phyloP scores from a whole-genome alignment of 495 filamentous ascomycete species.

The Stereocaulon alpinum region DNA sequence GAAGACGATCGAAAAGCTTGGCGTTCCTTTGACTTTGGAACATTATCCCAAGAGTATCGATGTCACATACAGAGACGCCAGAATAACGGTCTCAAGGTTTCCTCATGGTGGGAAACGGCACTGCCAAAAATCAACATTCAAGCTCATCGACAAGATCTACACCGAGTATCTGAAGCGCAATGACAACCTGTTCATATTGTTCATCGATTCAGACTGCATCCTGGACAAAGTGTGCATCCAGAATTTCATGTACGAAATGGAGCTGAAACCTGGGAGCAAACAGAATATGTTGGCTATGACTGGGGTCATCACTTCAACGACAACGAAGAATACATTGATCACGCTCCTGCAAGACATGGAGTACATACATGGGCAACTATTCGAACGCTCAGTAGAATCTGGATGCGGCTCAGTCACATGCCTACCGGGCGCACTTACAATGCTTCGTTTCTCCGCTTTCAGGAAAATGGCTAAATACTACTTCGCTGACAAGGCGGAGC shows the following conservation, averaged over 20 bases:
- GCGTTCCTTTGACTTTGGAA: constrained; percentile 66
- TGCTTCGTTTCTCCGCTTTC: constrained; percentile 93
- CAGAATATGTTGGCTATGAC: constrained; percentile 97
- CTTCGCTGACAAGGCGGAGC: constrained; percentile 94
- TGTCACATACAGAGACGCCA: constrained; percentile 66
- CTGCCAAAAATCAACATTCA: constrained; percentile 91
- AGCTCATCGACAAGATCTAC: constrained; percentile 90
- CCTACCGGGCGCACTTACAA: constrained; percentile 87
- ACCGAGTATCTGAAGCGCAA: constrained; percentile 76
- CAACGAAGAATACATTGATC: constrained; percentile 76
- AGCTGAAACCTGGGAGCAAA: constrained; percentile 87
- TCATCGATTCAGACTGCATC: constrained; percentile 98
- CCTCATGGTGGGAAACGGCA: constrained; percentile 87
- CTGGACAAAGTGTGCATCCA: constrained; percentile 86
- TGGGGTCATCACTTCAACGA: constrained; percentile 92
- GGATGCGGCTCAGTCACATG: constrained; percentile 93
- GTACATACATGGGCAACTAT: constrained; percentile 94
- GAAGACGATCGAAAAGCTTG: constrained; percentile 77
- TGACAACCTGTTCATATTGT: constrained; percentile 90
- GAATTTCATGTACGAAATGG: constrained; percentile 99
- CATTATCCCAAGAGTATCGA: constrained; percentile 87
- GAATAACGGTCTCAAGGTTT: constrained; percentile 89
- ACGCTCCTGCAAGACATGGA: constrained; percentile 96
- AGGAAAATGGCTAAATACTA: constrained; percentile 97
- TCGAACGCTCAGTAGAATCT: constrained; percentile 93